A percentile compares a stretch with the other conserved stretches of the same genome.
phyloP scores from a whole-genome alignment of 495 filamentous ascomycete genomes.

The Daldinia concentrica region DNA sequence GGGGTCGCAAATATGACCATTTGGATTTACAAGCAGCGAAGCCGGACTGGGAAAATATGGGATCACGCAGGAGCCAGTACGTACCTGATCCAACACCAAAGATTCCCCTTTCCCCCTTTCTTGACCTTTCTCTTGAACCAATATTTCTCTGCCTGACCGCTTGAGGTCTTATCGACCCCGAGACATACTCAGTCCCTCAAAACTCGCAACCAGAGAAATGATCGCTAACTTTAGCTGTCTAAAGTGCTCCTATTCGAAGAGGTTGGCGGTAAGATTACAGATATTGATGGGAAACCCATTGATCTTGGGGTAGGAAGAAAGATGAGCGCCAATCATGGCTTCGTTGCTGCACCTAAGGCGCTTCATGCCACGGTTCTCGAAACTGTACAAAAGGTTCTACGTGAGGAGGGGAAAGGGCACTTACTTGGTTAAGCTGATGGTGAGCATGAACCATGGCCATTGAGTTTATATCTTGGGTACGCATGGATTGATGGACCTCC shows the following conservation, averaged over 20 bases:
- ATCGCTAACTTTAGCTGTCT: neutral
- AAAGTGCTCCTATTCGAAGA: conserved; percentile 70
- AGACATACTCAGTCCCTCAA: neutral
- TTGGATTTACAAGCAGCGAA: conserved; percentile 65
- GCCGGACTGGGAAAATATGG: conserved; percentile 71
- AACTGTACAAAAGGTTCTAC: conserved; percentile 46
- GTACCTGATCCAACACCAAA: neutral
- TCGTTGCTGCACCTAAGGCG: conserved; percentile 55
- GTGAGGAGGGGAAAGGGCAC: conserved; percentile 46
- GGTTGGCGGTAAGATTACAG: conserved; percentile 69
- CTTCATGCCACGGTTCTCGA: conserved; percentile 51
- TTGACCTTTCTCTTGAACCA: neutral
- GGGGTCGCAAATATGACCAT: conserved; percentile 68
- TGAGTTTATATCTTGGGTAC: neutral
- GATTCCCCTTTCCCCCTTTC: neutral
- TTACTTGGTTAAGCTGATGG: conserved; percentile 35
- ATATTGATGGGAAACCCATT: conserved; percentile 62
- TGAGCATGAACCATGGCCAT: neutral
- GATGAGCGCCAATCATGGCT: conserved; percentile 57
- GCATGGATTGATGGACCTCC: no score
- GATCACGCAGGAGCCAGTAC: conserved; percentile 71
- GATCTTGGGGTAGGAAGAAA: conserved; percentile 52
- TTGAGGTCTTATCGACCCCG: neutral
- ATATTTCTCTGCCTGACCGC: neutral
- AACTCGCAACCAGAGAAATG: neutral